Base-by-base conservation (phyloP, 164 flowering plant species). In the Brasenia schreberi region DNA sequence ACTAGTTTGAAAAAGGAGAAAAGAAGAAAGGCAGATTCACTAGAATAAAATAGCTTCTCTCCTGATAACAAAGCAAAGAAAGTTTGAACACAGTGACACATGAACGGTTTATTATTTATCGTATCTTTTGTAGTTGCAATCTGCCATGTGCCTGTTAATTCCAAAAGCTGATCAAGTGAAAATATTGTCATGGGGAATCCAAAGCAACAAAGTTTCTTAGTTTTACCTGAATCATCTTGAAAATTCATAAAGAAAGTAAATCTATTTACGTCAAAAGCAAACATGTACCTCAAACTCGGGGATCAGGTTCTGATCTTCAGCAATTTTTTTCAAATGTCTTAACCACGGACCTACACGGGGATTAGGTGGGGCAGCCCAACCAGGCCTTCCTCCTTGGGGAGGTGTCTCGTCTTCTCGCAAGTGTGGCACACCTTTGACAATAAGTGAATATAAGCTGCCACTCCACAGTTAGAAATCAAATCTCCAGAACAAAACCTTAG, bases 271-370 rank as follows among this genome's bases (percentile, higher is more conserved):
- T 23, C 27, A 23, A 23, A 56, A 17, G 33, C 44, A 14, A 4
- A 19, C 19, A 4, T 7, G 19, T 71, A 86, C 95, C 96, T 88
- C 92, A 75, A 87, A 88, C 70, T 88, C 96, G 61, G 92, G 92
- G 75, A 71, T 74, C 18, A 88, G 70, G 70, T 81, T 74, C 42
- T 80, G 83, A 59, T 78, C 63, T 16, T 76, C 61, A 4, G 90
- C 90, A 74, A 87, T 78, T 7, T 9, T 78, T 74, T 85, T 89
- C 76, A 89, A 73, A 19, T 78, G 80, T 67, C 83, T 77, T 43
- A 89, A 71, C 96, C 96, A 89, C 12, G 92, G 82, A 1, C 90
- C 92, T 1, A 89, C 81, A 53, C 90, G 74, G 27, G 92, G 92
- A 77, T 69, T 80, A 0, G 90, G 88, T 33, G 84, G 84, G n/a